These are phyloP conservation scores for Cladosporium sp. DNA, from an alignment of 2,329 filamentous ascomycete genomes.

Conservation along the genomic window DNA sequence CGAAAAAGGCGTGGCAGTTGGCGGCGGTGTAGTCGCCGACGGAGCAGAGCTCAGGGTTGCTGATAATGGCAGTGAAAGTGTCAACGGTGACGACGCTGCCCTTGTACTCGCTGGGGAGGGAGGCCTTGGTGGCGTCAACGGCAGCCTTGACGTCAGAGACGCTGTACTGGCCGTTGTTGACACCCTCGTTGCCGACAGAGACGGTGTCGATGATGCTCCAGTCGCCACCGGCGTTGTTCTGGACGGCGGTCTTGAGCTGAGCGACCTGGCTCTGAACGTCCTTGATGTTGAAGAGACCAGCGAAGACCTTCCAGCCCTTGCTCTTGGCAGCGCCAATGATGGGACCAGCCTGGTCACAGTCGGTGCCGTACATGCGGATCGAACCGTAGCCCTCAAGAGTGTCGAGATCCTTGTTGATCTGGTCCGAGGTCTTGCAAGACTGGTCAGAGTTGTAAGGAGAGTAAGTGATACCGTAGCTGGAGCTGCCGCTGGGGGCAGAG, in stretches of 20 bases:
- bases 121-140: conserved; percentile 57
- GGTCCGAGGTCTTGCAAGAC: conserved; percentile 64
- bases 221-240: conserved; percentile 46
- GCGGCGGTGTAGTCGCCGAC: conserved; percentile 75
- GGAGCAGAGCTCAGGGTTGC: conserved; percentile 72
- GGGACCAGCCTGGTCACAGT: conserved; percentile 70
- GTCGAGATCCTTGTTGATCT: conserved; percentile 66
- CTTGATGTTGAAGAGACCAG: conserved; percentile 69
- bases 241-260: conserved; percentile 60
- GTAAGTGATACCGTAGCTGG: conserved; percentile 56
- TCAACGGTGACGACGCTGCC: conserved; percentile 80
- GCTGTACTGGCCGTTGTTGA: conserved; percentile 63
- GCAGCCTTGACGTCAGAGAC: conserved; percentile 56
- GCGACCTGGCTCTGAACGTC: conserved; percentile 59
- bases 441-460: conserved; percentile 58
- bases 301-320: conserved; percentile 70
- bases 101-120: conserved; percentile 64
- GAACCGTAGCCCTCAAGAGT: conserved; percentile 60
- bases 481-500: not conserved
- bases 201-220: conserved; percentile 72
- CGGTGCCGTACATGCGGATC: conserved; percentile 76
- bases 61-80: conserved; percentile 68
- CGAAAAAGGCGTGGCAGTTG: conserved; percentile 85
- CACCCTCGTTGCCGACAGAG: conserved; percentile 77
- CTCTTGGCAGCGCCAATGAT: conserved; percentile 63